These are phyloP conservation scores for Diphasiastrum complanatum DNA, from an alignment of 83 land plant species.

Conservation along the genomic window DNA sequence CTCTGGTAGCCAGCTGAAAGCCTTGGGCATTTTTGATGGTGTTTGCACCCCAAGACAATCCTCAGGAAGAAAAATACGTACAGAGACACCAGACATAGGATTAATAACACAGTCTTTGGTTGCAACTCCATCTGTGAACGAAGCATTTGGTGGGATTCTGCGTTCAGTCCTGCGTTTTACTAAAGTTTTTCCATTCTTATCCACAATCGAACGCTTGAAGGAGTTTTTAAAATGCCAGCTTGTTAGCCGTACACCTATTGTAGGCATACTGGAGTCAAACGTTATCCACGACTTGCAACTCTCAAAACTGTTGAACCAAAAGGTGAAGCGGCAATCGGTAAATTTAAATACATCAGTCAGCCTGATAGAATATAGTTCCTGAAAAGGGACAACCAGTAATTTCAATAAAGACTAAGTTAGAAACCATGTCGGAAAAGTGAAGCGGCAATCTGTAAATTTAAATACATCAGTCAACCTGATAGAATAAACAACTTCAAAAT, in stretches of 20 bases:
- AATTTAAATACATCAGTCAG: too few relatives aligned
- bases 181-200: not conserved
- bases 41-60: constrained; percentile 7
- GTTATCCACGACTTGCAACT: too few relatives aligned
- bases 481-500: too few relatives aligned
- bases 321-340: too few relatives aligned
- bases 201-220: not conserved
- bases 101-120: constrained; percentile 13
- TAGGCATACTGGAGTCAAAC: too few relatives aligned
- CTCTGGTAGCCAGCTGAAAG: constrained; percentile 9
- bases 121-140: constrained; percentile 8
- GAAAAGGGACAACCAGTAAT: too few relatives aligned
- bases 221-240: constrained; percentile 10
- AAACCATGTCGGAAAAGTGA: too few relatives aligned
- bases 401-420: too few relatives aligned
- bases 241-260: not conserved
- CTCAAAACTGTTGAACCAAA: too few relatives aligned
- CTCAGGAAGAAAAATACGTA: constrained; percentile 8
- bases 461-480: too few relatives aligned
- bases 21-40: constrained; percentile 1
- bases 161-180: not conserved
- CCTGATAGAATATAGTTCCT: too few relatives aligned
- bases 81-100: not conserved
- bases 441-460: too few relatives aligned
- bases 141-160: constrained; percentile 6